Evolutionary conservation across 2,329 filamentous ascomycete genomes (phyloP), one percentile per base, ranked within the genome.

Genomic region (Trichoderma koningii): DNA sequence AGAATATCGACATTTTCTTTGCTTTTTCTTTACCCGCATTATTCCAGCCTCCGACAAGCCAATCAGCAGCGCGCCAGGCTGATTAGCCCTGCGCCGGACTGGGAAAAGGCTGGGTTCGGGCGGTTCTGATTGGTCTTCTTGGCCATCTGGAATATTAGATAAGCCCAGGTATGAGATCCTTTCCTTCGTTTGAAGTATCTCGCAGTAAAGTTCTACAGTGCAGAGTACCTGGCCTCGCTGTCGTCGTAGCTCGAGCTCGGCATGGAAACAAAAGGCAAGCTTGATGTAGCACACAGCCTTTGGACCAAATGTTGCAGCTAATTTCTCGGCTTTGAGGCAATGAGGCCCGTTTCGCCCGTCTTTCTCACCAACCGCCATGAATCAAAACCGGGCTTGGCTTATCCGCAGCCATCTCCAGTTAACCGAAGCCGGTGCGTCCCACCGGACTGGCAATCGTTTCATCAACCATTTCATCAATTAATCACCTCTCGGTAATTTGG

Each of bases 31-130:
- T 63, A 21, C 21, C 53, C 60, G 60, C 65, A 55, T 64, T 59
- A 64, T 52, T 44, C 14, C 10, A 47, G 42, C 38, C 44, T 64
- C 65, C 61, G 55, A 30, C 52, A 10, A 19, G 61, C 65, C 65
- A 66, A 66, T 64, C 45, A 66, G 10, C 26, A 34, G 59, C 34
- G 34, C 12, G 34, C 50, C 53, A 63, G 59, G 28, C 41, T 51
- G 41, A 50, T 50, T 63, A 63, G 59, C 59, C 59, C 59, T 63
- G 59, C 59, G 59, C 45, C 59, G 59, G 59, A 42, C 50, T 55
- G 52, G 48, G 59, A n/a, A 44, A 51, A 55, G 50, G 38, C 26
- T 45, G n/a, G 15, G 19, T 9, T 53, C 38, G 15, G 38, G 9
- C 26, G 2, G 38, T 12, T 53, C 41, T 55, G 41, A 63, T 63